phyloP scores from a whole-genome alignment of 2,329 filamentous ascomycete genomes.

The Beauveria medogensis region DNA sequence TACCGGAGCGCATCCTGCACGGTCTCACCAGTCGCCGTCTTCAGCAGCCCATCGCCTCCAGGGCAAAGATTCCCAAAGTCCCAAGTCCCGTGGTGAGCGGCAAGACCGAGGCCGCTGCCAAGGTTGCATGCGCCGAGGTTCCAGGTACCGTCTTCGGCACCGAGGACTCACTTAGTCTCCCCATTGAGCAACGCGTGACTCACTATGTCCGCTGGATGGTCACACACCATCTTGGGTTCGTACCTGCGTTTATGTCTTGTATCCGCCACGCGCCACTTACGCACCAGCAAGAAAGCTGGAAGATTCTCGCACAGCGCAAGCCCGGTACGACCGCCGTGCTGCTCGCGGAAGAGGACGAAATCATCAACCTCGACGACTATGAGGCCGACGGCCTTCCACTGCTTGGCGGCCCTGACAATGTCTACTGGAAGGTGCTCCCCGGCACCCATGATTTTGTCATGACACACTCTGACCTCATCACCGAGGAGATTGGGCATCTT shows the following conservation, averaged over 20 bases:
- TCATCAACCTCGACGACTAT: slow-evolving; percentile 46
- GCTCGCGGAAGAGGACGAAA: slow-evolving; percentile 41
- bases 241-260: slow-evolving; percentile 51
- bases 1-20: slow-evolving; percentile 45
- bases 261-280: slow-evolving; percentile 46
- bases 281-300: slow-evolving; percentile 44
- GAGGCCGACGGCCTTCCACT: slow-evolving; percentile 40
- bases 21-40: slow-evolving; percentile 40
- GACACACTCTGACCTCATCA: slow-evolving; percentile 38
- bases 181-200: slow-evolving; percentile 40
- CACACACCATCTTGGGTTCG: slow-evolving; percentile 46
- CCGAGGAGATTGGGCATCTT: slow-evolving; percentile 39
- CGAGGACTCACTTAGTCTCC: slow-evolving; percentile 19
- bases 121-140: slow-evolving; percentile 19
- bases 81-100: slow-evolving; percentile 23
- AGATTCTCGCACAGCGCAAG: slow-evolving; percentile 32
- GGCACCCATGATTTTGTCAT: slow-evolving; percentile 57
- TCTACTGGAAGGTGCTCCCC: slow-evolving; percentile 43
- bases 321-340: slow-evolving; percentile 42
- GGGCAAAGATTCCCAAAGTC: slow-evolving; percentile 19
- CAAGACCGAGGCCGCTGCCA: slow-evolving; percentile 34
- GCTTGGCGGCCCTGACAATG: slow-evolving; percentile 39
- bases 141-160: slow-evolving; percentile 10
- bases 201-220: slow-evolving; percentile 52
- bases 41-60: slow-evolving; percentile 40